A percentile compares a stretch with the other conserved stretches of the same genome.
These are phyloP conservation scores for Scalesia atractyloides DNA, from an alignment of 129 eudicot species.

Conservation along the genomic window DNA sequence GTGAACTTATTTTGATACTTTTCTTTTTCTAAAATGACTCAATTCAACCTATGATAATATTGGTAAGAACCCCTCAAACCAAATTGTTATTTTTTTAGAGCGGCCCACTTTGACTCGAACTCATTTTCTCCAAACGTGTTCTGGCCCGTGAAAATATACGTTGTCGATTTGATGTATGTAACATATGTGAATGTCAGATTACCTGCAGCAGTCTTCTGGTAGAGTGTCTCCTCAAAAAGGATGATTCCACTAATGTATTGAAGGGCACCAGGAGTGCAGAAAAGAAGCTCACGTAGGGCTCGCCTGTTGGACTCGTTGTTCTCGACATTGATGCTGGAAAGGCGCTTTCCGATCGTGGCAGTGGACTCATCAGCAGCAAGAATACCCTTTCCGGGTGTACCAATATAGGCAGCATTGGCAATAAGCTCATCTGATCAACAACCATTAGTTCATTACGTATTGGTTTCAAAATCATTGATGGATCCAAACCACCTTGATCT, in stretches of 20 bases:
- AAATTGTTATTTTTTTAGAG: no score
- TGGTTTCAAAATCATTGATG: not conserved
- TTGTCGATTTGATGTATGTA: not conserved
- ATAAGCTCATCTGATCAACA: conserved; percentile 48
- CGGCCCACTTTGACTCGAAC: no score
- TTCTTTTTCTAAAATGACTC: no score
- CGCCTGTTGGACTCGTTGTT: conserved; percentile 56
- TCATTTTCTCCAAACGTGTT: no score
- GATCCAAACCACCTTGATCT: not conserved
- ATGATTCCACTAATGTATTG: conserved; percentile 62
- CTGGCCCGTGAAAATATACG: no score
- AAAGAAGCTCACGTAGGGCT: conserved; percentile 63
- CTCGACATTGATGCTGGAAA: conserved; percentile 57
- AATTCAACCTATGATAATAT: no score
- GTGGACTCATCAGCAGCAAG: conserved; percentile 74
- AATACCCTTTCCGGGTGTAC: conserved; percentile 66
- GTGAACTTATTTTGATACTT: no score
- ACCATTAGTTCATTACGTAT: not conserved
- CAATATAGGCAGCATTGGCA: conserved; percentile 58
- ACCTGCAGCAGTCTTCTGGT: conserved; percentile 61
- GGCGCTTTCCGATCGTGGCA: conserved; percentile 69
- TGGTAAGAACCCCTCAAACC: no score
- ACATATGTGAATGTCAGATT: not conserved
- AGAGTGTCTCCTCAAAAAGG: conserved; percentile 66
- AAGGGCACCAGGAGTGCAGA: conserved; percentile 59